A percentile compares a stretch with the other conserved stretches of the same genome.
Evolutionary conservation across 2,329 filamentous ascomycete genomes (phyloP).

Genomic region (Microsporum canis): DNA sequence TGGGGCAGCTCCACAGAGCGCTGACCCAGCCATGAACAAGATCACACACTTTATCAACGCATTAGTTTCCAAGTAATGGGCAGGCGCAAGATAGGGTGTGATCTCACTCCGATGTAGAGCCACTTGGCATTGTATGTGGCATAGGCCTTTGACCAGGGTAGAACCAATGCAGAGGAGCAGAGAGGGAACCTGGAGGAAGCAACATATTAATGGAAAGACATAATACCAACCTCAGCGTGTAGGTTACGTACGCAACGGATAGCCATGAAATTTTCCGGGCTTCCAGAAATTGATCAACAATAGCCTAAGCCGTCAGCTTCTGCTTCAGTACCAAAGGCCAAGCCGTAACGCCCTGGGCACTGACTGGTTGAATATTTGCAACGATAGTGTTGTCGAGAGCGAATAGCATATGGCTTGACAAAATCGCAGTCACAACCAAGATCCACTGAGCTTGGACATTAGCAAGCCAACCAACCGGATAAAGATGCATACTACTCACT

Average conservation of each 20-base stretch:
- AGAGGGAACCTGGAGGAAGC: slow-evolving; percentile 27
- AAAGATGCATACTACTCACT: not conserved
- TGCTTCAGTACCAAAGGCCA: not conserved
- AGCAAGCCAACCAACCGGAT: not conserved
- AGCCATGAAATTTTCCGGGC: slow-evolving; percentile 36
- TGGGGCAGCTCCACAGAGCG: slow-evolving; percentile 36
- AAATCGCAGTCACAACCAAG: not conserved
- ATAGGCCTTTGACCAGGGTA: slow-evolving; percentile 30
- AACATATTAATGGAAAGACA: not conserved
- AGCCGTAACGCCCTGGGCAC: not conserved
- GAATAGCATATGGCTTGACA: not conserved
- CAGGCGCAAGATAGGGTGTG: not conserved
- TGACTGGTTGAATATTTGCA: slow-evolving; percentile 23
- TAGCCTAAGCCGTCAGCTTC: slow-evolving; percentile 12
- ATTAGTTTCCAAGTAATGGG: not conserved
- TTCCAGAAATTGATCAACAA: slow-evolving; percentile 30
- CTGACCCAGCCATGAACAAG: slow-evolving; percentile 24
- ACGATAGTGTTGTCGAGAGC: not conserved
- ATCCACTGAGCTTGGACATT: not conserved
- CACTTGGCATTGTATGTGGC: slow-evolving; percentile 38
- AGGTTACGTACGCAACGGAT: slow-evolving; percentile 17
- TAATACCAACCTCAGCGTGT: not conserved
- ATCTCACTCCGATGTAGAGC: slow-evolving; percentile 22
- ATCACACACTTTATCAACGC: slow-evolving; percentile 11
- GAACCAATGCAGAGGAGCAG: slow-evolving; percentile 27